Base-by-base conservation (phyloP, 768 basidiomycete species). In the Dentipellis sp. region DNA sequence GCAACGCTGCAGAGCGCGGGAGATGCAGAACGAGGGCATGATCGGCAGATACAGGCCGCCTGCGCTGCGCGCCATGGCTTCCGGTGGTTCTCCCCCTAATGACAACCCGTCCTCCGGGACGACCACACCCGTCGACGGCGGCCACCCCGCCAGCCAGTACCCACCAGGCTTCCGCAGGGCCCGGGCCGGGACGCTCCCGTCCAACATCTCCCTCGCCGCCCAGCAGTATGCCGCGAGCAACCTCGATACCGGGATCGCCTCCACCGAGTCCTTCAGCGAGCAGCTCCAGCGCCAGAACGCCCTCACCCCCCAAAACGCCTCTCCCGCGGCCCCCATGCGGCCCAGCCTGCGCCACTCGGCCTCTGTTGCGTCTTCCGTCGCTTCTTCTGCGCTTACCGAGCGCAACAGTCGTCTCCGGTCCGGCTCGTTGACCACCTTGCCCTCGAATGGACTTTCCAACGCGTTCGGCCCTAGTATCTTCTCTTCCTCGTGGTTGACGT, bases 171-270 rank as follows among this genome's bases (percentile, higher is more conserved):
- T 93, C 70, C 83, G 91, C 74, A 84, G 94, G 77, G 91, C 93
- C 67, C 85, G 94, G 84, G 95, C 94, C 63, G 95, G 94, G 56
- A 97, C 94, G 77, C 82, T 97, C 66, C 94, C 94, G 73, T 95
- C 94, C 63, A 94, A 94, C 69, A 86, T 95, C 53, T 86, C 88
- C 66, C 84, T 92, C 63, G 88, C 87, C 57, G 85, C 91, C 53
- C 88, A 91, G 69, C 82, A 85, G 56, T 91, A 83, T 71, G 85
- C 84, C 29, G 83, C 85, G 35, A 79, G 71, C 70, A 81, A 78
- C 35, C 68, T 84, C 63, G 70, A 75, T 46, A 76, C 72, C 64
- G 74, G 78, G 49, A 6, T 62, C 40, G 17, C 81, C 67, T 72
- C 71, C 65, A 68, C 81, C 69, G 74, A 78, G 68, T 73, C 77